Base-by-base conservation (phyloP, 2,329 filamentous ascomycete genomes). In the Ampelomyces quisqualis region DNA sequence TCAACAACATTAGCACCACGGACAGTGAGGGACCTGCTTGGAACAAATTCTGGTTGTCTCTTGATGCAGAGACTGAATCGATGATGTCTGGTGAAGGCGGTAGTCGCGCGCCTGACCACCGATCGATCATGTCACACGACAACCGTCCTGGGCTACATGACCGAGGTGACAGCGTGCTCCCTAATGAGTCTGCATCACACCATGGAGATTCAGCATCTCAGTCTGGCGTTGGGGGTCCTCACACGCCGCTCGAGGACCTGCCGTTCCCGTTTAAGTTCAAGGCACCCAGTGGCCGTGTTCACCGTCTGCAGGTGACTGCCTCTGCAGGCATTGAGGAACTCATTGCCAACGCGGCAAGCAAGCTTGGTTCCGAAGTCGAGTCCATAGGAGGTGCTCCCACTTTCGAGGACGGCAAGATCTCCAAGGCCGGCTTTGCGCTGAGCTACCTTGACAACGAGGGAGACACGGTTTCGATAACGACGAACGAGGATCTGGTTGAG, bases 231-330 rank as follows among this genome's bases (percentile, higher is more conserved):
- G 75, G 74, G 11, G 77, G 85, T 32, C 71, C 75, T 3, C 72
- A 76, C 5, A 74, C 79, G 1, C 59, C 69, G 5, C 43, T 70
- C 9, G 76, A 87, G 58, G 88, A 94, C 53, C 70, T 81, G 8
- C 88, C 91, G 0, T 98, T 97, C 71, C 82, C 91, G 2, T 98
- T 98, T 82, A 98, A 98, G 70, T 98, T 98, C 80, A 97, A 97
- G 76, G 90, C 93, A 2, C 93, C 93, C 1, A 90, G 88, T 56
- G 93, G 91, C 31, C 88, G 93, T 37, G 90, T 97, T 13, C 93
- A 98, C 70, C 84, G 93, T 39, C 74, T 98, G 35, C 93, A 97
- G 62, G 84, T 96, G 19, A 76, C 83, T 38, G 85, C 90, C 8
- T 81, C 86, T 15, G 81, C 88, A 40, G 93, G 93, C 28, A 82